These are phyloP conservation scores for Aureobasidium sp. DNA, from an alignment of 2,329 filamentous ascomycete species.

Conservation along the genomic window DNA sequence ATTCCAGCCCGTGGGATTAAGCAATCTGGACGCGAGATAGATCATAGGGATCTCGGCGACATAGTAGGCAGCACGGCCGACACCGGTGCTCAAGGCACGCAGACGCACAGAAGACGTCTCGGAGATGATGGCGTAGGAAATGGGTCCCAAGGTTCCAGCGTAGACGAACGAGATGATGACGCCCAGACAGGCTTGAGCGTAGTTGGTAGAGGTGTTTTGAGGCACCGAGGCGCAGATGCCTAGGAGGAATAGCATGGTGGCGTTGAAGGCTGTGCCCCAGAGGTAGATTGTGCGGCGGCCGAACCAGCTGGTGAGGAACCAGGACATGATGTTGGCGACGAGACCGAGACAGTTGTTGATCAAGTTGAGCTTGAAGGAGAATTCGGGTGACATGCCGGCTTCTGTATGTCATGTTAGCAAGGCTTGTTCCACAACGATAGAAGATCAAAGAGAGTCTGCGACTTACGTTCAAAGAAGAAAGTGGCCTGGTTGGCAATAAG, in stretches of 20 bases:
- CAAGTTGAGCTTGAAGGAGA: conserved; percentile 55
- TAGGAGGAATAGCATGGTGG: conserved; percentile 48
- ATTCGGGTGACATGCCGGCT: conserved; percentile 51
- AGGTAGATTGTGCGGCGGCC: conserved; percentile 60
- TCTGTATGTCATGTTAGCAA: conserved; percentile 23
- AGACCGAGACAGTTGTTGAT: conserved; percentile 57
- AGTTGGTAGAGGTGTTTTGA: conserved; percentile 32
- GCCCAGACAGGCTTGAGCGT: conserved; percentile 56
- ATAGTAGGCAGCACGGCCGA: conserved; percentile 59
- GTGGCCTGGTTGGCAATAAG: conserved; percentile 57
- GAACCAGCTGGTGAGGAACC: conserved; percentile 57
- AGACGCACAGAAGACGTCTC: conserved; percentile 61
- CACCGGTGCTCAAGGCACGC: conserved; percentile 55
- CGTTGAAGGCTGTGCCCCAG: conserved; percentile 52
- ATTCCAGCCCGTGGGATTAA: conserved; percentile 43
- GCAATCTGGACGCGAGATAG: conserved; percentile 55
- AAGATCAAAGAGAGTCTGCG: too few species aligned
- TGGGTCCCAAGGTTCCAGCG: conserved; percentile 54
- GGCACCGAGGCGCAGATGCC: conserved; percentile 52
- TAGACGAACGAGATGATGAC: conserved; percentile 61
- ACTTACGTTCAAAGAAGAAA: conserved; percentile 48
- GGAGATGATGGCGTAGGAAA: conserved; percentile 60
- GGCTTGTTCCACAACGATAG: too few species aligned
- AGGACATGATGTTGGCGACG: conserved; percentile 59
- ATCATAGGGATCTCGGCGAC: conserved; percentile 59